These are phyloP conservation scores for Yamadazyma friedrichii DNA, from an alignment of 1,139 yeast genomes.

Conservation along the genomic window DNA sequence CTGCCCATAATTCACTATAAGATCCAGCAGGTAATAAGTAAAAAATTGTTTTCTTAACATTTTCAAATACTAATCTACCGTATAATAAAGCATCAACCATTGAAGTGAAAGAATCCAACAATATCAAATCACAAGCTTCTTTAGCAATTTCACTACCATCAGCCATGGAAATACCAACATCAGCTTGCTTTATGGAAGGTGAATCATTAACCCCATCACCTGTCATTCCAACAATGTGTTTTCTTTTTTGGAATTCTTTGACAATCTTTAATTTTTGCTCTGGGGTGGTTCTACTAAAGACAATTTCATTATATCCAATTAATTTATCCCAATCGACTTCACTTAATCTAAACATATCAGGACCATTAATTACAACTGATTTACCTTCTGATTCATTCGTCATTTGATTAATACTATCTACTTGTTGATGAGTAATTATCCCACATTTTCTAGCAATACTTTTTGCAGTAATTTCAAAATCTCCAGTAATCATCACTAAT, in stretches of 20 bases:
- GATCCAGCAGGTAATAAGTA: conserved; percentile 57
- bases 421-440: conserved; percentile 9
- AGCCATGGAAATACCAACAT: conserved; percentile 52
- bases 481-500: conserved; percentile 56
- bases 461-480: conserved; percentile 51
- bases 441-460: conserved; percentile 46
- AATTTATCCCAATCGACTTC: conserved; percentile 45
- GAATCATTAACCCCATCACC: conserved; percentile 59
- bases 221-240: conserved; percentile 49
- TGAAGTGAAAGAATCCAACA: conserved; percentile 43
- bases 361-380: conserved; percentile 39
- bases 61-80: conserved; percentile 53
- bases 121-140: conserved; percentile 53
- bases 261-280: conserved; percentile 52
- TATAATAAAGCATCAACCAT: conserved; percentile 47
- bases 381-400: conserved; percentile 9
- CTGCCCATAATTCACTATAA: conserved; percentile 54
- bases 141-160: conserved; percentile 58
- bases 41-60: conserved; percentile 48
- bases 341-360: conserved; percentile 32
- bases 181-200: conserved; percentile 51
- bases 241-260: conserved; percentile 44
- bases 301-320: conserved; percentile 39
- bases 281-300: conserved; percentile 55
- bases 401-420: conserved; percentile 23